Conservation (phyloP, 495 filamentous ascomycete species). For the Tuber calosporum region DNA sequence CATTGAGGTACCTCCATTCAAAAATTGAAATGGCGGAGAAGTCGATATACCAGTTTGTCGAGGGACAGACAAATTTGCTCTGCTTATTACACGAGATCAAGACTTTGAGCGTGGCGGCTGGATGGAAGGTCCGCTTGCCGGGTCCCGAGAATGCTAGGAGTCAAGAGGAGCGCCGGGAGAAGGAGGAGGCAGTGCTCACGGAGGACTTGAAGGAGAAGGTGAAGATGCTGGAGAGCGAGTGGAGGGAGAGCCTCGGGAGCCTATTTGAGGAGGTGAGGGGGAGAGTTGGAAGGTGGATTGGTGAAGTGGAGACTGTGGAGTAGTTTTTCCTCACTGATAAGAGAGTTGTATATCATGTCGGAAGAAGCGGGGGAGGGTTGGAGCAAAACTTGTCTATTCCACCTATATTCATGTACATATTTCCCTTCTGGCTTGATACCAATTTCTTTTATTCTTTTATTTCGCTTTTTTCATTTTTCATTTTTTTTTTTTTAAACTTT, state of each 20-base stretch:
- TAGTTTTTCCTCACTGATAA: not conserved
- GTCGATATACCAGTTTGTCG: conserved; percentile 91
- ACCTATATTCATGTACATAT: conserved; percentile 27
- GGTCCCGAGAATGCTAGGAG: conserved; percentile 52
- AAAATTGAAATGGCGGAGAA: conserved; percentile 80
- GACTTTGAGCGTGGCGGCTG: conserved; percentile 58
- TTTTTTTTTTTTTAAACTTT: conserved; percentile 13
- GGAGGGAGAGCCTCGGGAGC: conserved; percentile 59
- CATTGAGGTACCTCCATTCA: conserved; percentile 79
- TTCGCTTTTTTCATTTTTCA: not conserved
- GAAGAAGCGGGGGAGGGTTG: not conserved
- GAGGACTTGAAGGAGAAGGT: conserved; percentile 51
- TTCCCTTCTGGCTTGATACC: conserved; percentile 30
- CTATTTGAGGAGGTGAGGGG: conserved; percentile 52
- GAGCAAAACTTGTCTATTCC: conserved; percentile 1
- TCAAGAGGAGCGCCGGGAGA: conserved; percentile 51
- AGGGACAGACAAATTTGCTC: conserved; percentile 86
- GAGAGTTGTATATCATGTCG: not conserved
- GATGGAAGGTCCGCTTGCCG: conserved; percentile 50
- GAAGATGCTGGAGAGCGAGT: conserved; percentile 76
- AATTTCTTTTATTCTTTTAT: not conserved
- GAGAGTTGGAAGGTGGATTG: conserved; percentile 40
- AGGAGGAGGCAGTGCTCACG: conserved; percentile 52
- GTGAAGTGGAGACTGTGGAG: conserved; percentile 21
- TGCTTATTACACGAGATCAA: conserved; percentile 74